Base-by-base conservation (phyloP, 768 basidiomycete genomes). In the Heimioporus sp. region DNA sequence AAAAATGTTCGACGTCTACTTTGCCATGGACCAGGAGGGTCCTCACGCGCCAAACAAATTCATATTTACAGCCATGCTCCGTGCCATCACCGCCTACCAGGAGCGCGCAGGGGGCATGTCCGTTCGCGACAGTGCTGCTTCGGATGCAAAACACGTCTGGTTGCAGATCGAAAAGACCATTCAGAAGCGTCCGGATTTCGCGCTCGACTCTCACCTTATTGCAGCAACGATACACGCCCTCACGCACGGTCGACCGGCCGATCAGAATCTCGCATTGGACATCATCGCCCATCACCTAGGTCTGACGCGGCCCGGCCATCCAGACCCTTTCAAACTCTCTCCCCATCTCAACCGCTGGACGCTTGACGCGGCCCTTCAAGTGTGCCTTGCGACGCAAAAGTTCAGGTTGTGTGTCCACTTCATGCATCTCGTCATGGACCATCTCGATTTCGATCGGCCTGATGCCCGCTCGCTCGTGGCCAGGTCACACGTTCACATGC, bases 101-200 rank as follows among this genome's bases (percentile, higher is more conserved):
- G 53, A 57, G 44, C 60, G 48, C 17, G 53, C 57, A 39, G 58
- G 49, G 13, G 60, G 57, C 46, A 35, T 53, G 47, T 71, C 45
- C 55, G 63, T 38, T 51, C 56, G 32, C 73, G 82, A 65, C 76
- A 76, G 55, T 20, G 49, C 52, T 50, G 81, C 85, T 10, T 77
- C 81, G 16, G 85, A 90, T 54, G 87, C 85, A 13, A 85, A 79
- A 60, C 73, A 87, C 15, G 67, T 92, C 13, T 92, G 90, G 90
- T 73, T 68, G 11, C 81, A 85, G 61, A 76, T 86, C 69, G 60
- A 79, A 52, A 85, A 82, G 56, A 71, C 75, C 16, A 66, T 76
- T 15, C 75, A 78, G 50, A 78, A 73, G 53, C 68, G 62, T 30
- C 67, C 75, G 2, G 68, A 73, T 10, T 74, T 87, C 42, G 53